phyloP scores from a whole-genome alignment of 352 stramenopile species.

The Halophytophthora polymorphica region DNA sequence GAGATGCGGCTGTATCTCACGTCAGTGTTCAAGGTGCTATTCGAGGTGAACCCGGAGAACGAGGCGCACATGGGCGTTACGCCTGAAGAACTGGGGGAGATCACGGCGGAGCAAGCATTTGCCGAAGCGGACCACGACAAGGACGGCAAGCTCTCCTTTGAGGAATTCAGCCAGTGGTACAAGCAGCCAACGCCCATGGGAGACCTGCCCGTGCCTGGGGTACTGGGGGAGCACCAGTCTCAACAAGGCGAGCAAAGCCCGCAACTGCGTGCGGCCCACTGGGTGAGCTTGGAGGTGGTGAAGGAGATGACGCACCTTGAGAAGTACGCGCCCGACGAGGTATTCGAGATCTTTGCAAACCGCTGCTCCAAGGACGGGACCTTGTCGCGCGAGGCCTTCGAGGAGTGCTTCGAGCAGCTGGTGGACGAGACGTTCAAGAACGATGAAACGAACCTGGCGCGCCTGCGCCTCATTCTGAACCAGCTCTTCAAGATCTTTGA shows the following conservation, averaged over 20 bases:
- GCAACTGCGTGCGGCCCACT: constrained; percentile 28
- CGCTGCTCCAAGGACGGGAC: constrained; percentile 74
- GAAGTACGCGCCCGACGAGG: constrained; percentile 74
- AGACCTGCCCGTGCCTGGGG: constrained; percentile 15
- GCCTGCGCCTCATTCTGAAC: constrained; percentile 70
- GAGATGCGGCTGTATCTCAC: constrained; percentile 86
- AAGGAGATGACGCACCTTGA: constrained; percentile 85
- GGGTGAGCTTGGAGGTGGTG: constrained; percentile 75
- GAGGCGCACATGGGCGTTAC: constrained; percentile 58
- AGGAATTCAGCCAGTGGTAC: constrained; percentile 85
- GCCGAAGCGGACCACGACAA: constrained; percentile 68
- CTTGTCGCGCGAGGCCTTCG: constrained; percentile 78
- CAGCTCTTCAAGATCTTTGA: constrained; percentile 84
- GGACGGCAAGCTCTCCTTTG: constrained; percentile 79
- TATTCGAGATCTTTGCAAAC: constrained; percentile 87
- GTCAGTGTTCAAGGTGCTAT: constrained; percentile 86
- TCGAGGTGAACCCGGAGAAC: constrained; percentile 72
- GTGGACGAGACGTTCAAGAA: constrained; percentile 79
- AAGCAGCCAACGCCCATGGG: constrained; percentile 36
- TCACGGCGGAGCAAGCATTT: constrained; percentile 83
- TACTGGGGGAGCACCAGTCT: constrained; percentile 16
- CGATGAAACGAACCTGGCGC: constrained; percentile 57
- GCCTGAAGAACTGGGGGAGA: constrained; percentile 64
- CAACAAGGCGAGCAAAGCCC: constrained; percentile 14
- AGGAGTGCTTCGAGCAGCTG: constrained; percentile 82